Percentiles rank a stretch among this genome's conserved stretches.
phyloP scores from a whole-genome alignment of 2,329 filamentous ascomycete species.

The Geosmithia morbida region DNA sequence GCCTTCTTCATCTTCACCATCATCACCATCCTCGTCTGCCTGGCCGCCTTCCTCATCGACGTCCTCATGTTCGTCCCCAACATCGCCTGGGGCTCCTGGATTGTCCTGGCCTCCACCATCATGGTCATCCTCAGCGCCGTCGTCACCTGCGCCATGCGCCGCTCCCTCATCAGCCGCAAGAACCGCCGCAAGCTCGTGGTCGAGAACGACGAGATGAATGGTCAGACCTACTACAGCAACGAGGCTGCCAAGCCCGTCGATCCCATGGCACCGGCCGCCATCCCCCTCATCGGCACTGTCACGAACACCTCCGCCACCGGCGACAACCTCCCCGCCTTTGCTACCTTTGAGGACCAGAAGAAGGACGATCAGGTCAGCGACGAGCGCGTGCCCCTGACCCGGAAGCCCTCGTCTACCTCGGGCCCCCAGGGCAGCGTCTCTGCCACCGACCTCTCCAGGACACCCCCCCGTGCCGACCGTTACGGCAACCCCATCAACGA shows the following conservation, averaged over 20 bases:
- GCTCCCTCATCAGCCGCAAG: conserved; percentile 81
- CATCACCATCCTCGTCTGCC: conserved; percentile 66
- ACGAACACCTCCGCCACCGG: conserved; percentile 18
- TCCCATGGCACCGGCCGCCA: conserved; percentile 34
- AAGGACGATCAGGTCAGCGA: conserved; percentile 49
- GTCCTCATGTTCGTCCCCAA: conserved; percentile 91
- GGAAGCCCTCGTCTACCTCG: conserved; percentile 31
- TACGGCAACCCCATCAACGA: conserved; percentile 45
- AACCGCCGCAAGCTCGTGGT: conserved; percentile 84
- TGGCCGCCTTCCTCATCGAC: conserved; percentile 85
- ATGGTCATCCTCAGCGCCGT: conserved; percentile 70
- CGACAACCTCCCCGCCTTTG: conserved; percentile 37
- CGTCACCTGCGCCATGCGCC: conserved; percentile 87
- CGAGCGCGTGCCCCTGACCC: conserved; percentile 57
- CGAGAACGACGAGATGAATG: conserved; percentile 94
- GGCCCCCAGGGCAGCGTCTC: conserved; percentile 9
- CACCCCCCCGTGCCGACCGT: conserved; percentile 36
- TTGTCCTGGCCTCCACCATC: conserved; percentile 80
- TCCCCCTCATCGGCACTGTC: conserved; percentile 41
- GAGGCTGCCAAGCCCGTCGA: conserved; percentile 38
- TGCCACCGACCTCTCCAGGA: conserved; percentile 19
- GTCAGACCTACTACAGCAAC: conserved; percentile 76
- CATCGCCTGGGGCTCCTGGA: conserved; percentile 84
- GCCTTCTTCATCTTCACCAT: conserved; percentile 75
- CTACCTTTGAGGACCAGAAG: conserved; percentile 54